Base-by-base conservation (phyloP, 345 rosid species). In the Populus euphratica region DNA sequence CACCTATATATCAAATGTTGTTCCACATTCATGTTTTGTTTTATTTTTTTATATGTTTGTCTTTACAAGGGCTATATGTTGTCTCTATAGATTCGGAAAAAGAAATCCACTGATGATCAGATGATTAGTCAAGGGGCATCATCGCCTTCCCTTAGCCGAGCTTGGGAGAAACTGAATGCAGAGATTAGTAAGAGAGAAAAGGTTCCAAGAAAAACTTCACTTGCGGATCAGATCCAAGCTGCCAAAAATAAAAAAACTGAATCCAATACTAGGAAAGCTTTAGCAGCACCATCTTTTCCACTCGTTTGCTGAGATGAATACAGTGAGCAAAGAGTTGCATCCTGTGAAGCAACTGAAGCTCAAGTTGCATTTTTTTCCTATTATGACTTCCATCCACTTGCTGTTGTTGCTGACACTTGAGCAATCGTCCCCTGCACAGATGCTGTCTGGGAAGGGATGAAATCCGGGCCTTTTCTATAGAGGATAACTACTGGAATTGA, bases 221-320 rank as follows among this genome's bases (percentile, higher is more conserved):
- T 95, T 41, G 98, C 97, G 12, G 98, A 95, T 56, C 94, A 93
- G 89, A 93, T 94, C 79, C 88, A 31, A 79, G 94, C 90, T 0
- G 95, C 97, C 69, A 93, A 87, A 75, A 90, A 49, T 72, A 90
- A 47, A 84, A 81, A 88, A 84, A 81, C 74, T 66, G 83, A 82
- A 75, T 43, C 79, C 25, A 25, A 41, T 50, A 69, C 70, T 25
- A 27, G 59, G n/a, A 78, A 84, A 72, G 73, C 77, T 64, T 70
- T 75, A 62, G 78, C 77, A 64, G 74, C 66, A 69, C 78, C 84
- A 72, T 82, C 75, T 11, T 20, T 76, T 21, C 14, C 61, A 65
- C 65, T 62, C 47, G 54, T 77, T 64, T 12, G 76, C 41, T 72
- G 69, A 39, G 20, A 29, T 72, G 65, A 29, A 52, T 72, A 17